Conservation (phyloP, 2,329 filamentous ascomycete species). For the Beauveria asiatica region DNA sequence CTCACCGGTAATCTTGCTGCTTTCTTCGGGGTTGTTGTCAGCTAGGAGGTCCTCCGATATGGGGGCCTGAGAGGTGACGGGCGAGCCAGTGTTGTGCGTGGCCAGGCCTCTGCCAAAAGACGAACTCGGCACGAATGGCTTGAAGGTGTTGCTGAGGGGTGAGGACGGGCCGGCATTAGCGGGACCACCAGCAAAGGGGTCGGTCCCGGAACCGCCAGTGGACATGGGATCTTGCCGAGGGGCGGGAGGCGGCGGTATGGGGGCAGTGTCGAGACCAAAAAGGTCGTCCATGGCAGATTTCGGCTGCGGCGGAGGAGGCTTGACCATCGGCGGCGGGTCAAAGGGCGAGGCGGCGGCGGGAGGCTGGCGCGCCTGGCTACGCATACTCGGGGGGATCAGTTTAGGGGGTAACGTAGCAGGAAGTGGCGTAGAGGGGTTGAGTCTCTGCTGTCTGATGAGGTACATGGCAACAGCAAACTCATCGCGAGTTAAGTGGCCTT, state of each 20-base stretch:
- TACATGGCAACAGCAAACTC: conserved; percentile 98
- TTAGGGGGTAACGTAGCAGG: conserved; percentile 72
- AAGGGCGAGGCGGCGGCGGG: conserved; percentile 36
- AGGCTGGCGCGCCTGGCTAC: conserved; percentile 47
- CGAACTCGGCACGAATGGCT: conserved; percentile 86
- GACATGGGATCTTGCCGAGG: conserved; percentile 55
- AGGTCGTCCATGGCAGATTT: conserved; percentile 88
- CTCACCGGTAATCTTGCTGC: conserved; percentile 79
- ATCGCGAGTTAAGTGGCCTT: conserved; percentile 75
- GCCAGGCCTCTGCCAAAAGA: conserved; percentile 81
- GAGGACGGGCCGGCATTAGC: conserved; percentile 46
- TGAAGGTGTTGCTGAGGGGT: conserved; percentile 54
- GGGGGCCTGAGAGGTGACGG: conserved; percentile 35
- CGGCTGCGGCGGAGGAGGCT: conserved; percentile 36
- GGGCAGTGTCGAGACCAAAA: conserved; percentile 69
- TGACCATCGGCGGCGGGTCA: conserved; percentile 32
- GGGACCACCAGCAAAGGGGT: conserved; percentile 52
- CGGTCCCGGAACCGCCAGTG: conserved; percentile 64
- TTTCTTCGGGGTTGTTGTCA: conserved; percentile 80
- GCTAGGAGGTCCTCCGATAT: conserved; percentile 79
- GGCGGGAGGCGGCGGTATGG: conserved; percentile 40
- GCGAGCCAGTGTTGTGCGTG: conserved; percentile 64
- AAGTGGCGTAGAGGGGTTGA: conserved; percentile 52
- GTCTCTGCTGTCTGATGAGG: conserved; percentile 82
- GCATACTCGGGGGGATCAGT: conserved; percentile 79